Conservation (phyloP, 306 rosid species). For the Dryas alaskensis region DNA sequence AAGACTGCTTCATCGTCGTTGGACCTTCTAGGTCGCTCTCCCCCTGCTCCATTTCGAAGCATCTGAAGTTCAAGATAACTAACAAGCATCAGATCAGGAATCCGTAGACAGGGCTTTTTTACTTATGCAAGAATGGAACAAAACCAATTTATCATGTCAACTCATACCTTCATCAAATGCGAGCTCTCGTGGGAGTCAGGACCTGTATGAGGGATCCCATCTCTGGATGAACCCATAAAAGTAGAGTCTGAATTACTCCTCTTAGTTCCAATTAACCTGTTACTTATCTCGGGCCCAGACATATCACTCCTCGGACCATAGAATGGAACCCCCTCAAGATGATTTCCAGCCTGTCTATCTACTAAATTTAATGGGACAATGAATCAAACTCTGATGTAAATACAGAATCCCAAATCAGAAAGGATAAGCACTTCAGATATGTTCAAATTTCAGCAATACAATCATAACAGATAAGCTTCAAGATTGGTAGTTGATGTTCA, state of each 20-base stretch:
- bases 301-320: conserved; percentile 75
- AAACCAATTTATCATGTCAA: conserved; percentile 1
- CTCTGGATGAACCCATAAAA: conserved; percentile 70
- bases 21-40: conserved; percentile 68
- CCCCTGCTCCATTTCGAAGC: conserved; percentile 63
- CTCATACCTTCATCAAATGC: conserved; percentile 72
- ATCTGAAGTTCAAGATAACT: conserved; percentile 42
- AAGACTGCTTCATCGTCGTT: conserved; percentile 62
- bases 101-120: background rate
- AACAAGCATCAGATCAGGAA: conserved; percentile 20
- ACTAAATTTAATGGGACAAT: conserved; percentile 32
- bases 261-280: conserved; percentile 68
- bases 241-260: conserved; percentile 80
- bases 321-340: conserved; percentile 89
- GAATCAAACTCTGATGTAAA: conserved; percentile 28
- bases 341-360: conserved; percentile 72
- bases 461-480: background rate
- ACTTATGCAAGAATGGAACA: conserved; percentile 14
- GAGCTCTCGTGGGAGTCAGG: conserved; percentile 72
- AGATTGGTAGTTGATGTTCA: conserved; percentile 7
- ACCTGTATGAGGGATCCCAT: conserved; percentile 54
- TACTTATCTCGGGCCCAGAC: conserved; percentile 66
- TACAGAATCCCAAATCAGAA: conserved; percentile 20
- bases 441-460: conserved; percentile 16
- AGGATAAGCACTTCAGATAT: conserved; percentile 13